Evolutionary conservation across 108 stramenopile species (phyloP), one percentile per base, ranked within the genome.

Genomic region (Aurantiochytrium sp.): DNA sequence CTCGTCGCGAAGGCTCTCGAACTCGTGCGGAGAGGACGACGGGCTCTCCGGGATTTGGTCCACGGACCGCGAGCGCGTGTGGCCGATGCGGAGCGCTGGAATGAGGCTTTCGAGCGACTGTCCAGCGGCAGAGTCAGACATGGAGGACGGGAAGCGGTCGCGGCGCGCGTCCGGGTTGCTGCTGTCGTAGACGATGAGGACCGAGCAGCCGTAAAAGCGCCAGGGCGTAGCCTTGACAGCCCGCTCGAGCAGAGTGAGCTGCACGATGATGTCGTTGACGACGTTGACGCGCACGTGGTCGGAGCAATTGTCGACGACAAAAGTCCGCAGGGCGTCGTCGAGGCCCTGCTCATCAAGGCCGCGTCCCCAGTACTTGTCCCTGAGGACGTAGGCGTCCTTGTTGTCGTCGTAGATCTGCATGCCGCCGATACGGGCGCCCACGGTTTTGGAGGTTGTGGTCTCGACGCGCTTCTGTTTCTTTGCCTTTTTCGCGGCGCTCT

Each of bases 361-460:
- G 42, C 73, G 39, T 6, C 73, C 73, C 73, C 73, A 81, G 39
- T 81, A 81, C 73, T 81, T 81, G 45, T 81, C 73, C 39, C 30
- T 81, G 36, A 81, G 39, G 3, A 81, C 24, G 1, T 48, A 81
- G 12, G 73, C 39, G 73, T 48, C 24, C 73, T 81, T 48, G 39
- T 48, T 42, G 24, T 41, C 73, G 45, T 81, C 73, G 73, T 81
- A 81, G 39, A 48, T 42, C 73, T 81, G 73, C 73, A 81, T 81
- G 27, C 73, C 73, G n/a, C 73, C 73, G 42, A 81, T 48, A 12
- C 73, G 39, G 17, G 30, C 73, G n/a, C 73, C 73, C 12, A 81
- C 42, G n/a, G 73, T n/a, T 81, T 81, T 81, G 39, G 73, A 81
- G 0, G 73, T 81, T 6, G 36, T 81, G 39, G 36, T 48, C 24